Evolutionary conservation across 2,329 filamentous ascomycete genomes (phyloP), one percentile per base, ranked within the genome.

Genomic region (Diplocarpon rosae): DNA sequence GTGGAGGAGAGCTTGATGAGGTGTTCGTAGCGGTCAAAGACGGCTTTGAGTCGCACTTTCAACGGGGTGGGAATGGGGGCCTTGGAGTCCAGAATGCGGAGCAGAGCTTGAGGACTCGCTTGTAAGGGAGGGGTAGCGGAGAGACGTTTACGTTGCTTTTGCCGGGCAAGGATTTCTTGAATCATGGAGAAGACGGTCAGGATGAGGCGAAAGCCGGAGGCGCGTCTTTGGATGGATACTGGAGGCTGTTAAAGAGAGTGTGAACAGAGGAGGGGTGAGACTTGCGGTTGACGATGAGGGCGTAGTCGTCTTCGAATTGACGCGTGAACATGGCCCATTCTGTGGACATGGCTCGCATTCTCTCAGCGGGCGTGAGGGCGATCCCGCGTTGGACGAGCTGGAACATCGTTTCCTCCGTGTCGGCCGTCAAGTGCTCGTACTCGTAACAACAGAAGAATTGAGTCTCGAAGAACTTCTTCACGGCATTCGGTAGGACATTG

Each of bases 401-500:
- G 47, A 71, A 71, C 39, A 71, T 61, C 10, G 69, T 69, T 44
- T 71, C 68, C 48, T 71, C 68, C 42, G 69, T 66, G 11, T 62
- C 58, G 11, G 56, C 47, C 3, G 54, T 59, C 3, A 72, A 52
- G 15, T 65, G 56, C 5, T 56, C 50, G 49, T 66, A 70, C 36
- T 71, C 67, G 28, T 65, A 67, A 17, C 64, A 65, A 5, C 68
- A 61, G 33, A 72, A 63, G 4, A 64, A 59, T 39, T 64, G 65
- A 1, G 53, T 45, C 1, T 63, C 47, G 42, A 72, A 71, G 13
- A 62, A 48, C 13, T 59, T 52, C 42, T 64, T 65, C 3, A 56
- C 49, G 2, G 57, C 53, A 29, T 60, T 55, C 5, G 66, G 55
- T 1, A 70, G 54, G 2, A 68, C 53, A 5, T 60, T 58, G 11